Conservation (phyloP, 2,329 filamentous ascomycete species). For the Cercospora zeae-maydis region DNA sequence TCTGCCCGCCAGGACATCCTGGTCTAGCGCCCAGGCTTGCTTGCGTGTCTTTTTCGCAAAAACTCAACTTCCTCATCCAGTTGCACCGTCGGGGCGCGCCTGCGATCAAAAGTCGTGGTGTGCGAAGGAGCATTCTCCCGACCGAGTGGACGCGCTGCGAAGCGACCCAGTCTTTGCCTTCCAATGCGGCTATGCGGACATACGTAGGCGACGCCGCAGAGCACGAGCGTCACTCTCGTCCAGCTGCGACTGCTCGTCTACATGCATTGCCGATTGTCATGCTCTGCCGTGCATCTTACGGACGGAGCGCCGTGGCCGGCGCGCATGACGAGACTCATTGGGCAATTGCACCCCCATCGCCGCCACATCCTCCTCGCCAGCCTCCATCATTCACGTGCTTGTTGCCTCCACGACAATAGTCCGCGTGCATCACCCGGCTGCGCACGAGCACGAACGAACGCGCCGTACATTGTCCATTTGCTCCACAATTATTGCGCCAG, state of each 20-base stretch:
- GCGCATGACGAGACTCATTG: background rate
- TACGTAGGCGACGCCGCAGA: background rate
- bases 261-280: slow-evolving; percentile 5
- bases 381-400: background rate
- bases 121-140: background rate
- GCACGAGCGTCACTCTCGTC: background rate
- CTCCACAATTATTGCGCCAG: slow-evolving; percentile 13
- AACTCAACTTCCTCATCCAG: background rate
- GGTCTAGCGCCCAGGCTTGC: slow-evolving; percentile 8
- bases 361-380: background rate
- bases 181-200: background rate
- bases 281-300: slow-evolving; percentile 5
- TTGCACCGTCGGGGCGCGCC: background rate
- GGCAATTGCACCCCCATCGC: background rate
- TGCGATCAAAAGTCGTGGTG: slow-evolving; percentile 6
- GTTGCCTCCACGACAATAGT: background rate
- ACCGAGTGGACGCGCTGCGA: background rate
- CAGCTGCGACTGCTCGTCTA: slow-evolving; percentile 9
- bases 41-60: slow-evolving; percentile 15
- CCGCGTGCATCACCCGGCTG: background rate
- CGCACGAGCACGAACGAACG: background rate
- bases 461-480: background rate
- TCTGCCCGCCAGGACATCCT: background rate
- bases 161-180: background rate
- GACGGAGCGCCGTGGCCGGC: background rate